These are phyloP conservation scores for Wallacemonas sp. DNA, from an alignment of 208 protist species.

Conservation along the genomic window DNA sequence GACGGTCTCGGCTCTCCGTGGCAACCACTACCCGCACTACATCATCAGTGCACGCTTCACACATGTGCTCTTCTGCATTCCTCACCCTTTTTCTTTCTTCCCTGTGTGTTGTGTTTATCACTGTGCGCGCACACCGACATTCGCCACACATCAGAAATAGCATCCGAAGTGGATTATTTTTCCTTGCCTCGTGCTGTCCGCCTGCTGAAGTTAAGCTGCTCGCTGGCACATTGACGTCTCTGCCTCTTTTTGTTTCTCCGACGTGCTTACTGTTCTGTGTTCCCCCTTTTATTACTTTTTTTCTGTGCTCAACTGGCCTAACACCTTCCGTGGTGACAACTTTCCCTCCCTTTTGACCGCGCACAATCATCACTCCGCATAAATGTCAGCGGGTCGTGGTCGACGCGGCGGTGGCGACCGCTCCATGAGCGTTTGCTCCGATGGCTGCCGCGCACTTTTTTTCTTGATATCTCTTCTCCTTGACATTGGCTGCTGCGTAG, in stretches of 20 bases:
- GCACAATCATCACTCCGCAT: background rate
- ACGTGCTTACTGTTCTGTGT: no score
- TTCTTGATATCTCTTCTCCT: conserved; percentile 19
- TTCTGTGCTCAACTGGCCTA: background rate
- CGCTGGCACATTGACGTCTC: no score
- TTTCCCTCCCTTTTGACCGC: background rate
- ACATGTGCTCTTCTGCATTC: background rate
- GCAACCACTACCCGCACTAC: no score
- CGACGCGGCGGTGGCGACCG: conserved; percentile 13
- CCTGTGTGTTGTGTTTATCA: conserved; percentile 1
- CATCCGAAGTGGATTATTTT: no score
- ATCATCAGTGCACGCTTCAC: no score
- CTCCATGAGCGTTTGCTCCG: conserved; percentile 20
- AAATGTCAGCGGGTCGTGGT: conserved; percentile 20
- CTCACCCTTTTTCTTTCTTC: background rate
- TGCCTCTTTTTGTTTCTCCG: no score
- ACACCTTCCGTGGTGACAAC: background rate
- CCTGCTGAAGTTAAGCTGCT: no score
- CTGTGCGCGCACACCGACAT: no score
- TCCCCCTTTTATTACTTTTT: conserved; percentile 1
- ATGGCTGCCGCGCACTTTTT: conserved; percentile 9
- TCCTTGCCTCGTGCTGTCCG: no score
- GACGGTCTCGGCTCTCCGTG: no score
- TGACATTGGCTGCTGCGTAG: conserved; percentile 16
- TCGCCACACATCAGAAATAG: no score